These are phyloP conservation scores for Geotrichum aggregatum DNA, from an alignment of 1,139 yeast genomes.

Conservation along the genomic window DNA sequence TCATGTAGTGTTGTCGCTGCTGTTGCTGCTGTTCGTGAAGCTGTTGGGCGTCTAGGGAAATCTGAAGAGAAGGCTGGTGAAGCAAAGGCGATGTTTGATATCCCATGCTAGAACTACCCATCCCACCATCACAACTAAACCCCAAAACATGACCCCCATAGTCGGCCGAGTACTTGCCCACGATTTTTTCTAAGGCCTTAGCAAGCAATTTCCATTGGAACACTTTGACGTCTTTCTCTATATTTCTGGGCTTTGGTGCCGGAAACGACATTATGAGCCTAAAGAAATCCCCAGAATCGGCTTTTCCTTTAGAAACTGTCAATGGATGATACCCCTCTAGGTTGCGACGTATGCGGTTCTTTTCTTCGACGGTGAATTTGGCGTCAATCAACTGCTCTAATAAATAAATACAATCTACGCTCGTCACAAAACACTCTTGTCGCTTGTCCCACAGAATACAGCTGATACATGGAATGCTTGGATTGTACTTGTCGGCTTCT, in stretches of 20 bases:
- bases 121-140: background rate
- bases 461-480: constrained; percentile 43
- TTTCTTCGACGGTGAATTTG: constrained; percentile 62
- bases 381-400: constrained; percentile 57
- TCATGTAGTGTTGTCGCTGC: background rate
- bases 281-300: constrained; percentile 49
- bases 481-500: constrained; percentile 34
- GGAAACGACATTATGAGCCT: constrained; percentile 59
- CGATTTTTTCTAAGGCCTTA: constrained; percentile 56
- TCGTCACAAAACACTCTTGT: constrained; percentile 53
- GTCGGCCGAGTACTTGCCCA: constrained; percentile 51
- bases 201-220: constrained; percentile 56
- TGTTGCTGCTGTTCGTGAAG: background rate
- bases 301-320: constrained; percentile 52
- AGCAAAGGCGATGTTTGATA: constrained; percentile 1
- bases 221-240: constrained; percentile 69
- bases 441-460: constrained; percentile 61
- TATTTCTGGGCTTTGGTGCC: constrained; percentile 65
- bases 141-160: constrained; percentile 21
- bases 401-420: constrained; percentile 59
- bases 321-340: constrained; percentile 61
- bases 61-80: background rate
- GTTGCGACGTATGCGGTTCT: constrained; percentile 65
- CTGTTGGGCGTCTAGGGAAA: background rate
- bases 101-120: constrained; percentile 5